Base-by-base conservation (phyloP, 2,329 filamentous ascomycete species). In the Fusarium sp. region DNA sequence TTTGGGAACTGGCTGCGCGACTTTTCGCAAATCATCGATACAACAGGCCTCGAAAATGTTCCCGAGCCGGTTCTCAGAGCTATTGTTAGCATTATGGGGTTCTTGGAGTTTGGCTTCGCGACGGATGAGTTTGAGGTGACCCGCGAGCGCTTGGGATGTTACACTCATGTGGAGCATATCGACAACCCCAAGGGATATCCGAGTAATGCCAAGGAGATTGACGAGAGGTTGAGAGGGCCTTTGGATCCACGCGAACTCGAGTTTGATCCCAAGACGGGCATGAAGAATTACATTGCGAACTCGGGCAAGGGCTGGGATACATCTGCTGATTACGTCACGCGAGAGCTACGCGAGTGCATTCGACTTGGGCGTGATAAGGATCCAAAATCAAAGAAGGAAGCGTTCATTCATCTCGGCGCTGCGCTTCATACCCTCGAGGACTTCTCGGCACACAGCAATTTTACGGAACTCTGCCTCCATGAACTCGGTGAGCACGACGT, bases 281-380 rank as follows among this genome's bases (percentile, higher is more conserved):
- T 98, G 94, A 97, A 97, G 83, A 97, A 97, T 80, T 98, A 98
- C 81, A 97, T 98, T 73, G 92, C 95, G 63, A 97, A 97, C 77
- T 85, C 84, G 15, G 93, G 93, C 9, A 69, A 77, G 7, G 88
- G 89, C 33, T 97, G 94, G 92, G 93, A 94, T 4, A 98, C 95
- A 8, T 96, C 94, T 70, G 85, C 92, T 10, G 94, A 93, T 45
- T 97, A 94, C 76, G 86, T 97, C 66, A 90, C 89, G 73, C 91
- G 89, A 80, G 93, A 92, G 73, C 82, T 94, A 63, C 84, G 85
- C 19, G 87, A 91, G 58, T 89, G 90, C 78, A 92, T 94, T 62
- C 90, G 93, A 78, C 92, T 88, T 67, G 92, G 92, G 21, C 86
- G 92, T 14, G 46, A 76, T 3, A 73, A 66, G 5, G 19, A 66